Evolutionary conservation across 768 basidiomycete genomes (phyloP).

Genomic region (Lepiota venenata): DNA sequence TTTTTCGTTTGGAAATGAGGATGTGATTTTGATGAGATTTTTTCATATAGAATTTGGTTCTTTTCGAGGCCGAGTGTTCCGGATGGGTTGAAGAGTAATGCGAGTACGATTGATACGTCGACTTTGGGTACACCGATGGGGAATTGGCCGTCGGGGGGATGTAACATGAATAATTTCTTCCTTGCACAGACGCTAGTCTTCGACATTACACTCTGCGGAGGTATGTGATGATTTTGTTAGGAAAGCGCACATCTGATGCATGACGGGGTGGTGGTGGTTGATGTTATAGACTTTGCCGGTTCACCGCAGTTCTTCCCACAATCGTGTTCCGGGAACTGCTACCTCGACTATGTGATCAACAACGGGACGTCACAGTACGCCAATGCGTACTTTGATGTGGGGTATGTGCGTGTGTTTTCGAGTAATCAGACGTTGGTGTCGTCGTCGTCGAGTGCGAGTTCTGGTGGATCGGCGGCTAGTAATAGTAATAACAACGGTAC

Average conservation of each 20-base stretch:
- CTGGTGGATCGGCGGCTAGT: not conserved
- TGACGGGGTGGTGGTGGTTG: not conserved
- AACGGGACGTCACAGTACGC: slow-evolving; percentile 10
- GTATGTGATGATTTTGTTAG: not conserved
- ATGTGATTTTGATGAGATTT: not conserved
- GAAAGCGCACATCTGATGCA: too few species aligned
- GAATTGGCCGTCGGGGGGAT: slow-evolving; percentile 13
- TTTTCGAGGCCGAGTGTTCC: slow-evolving; percentile 13
- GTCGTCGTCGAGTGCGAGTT: not conserved
- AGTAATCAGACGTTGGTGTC: too few species aligned
- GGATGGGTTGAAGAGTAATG: not conserved
- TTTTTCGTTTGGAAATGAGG: not conserved
- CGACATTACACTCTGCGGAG: slow-evolving; percentile 15
- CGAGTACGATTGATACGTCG: slow-evolving; percentile 14
- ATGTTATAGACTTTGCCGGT: slow-evolving; percentile 12
- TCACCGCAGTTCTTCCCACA: slow-evolving; percentile 13
- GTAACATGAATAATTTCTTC: slow-evolving; percentile 12
- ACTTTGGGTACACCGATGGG: slow-evolving; percentile 16
- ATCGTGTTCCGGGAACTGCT: slow-evolving; percentile 15
- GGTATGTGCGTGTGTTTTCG: slow-evolving; percentile 12
- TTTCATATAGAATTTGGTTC: slow-evolving; percentile 14
- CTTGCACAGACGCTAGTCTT: slow-evolving; percentile 15
- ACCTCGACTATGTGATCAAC: slow-evolving; percentile 15
- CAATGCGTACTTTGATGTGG: slow-evolving; percentile 17
- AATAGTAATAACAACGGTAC: too few species aligned